Base-by-base conservation (phyloP, 345 rosid genomes). In the Sisymbrium altissimum region DNA sequence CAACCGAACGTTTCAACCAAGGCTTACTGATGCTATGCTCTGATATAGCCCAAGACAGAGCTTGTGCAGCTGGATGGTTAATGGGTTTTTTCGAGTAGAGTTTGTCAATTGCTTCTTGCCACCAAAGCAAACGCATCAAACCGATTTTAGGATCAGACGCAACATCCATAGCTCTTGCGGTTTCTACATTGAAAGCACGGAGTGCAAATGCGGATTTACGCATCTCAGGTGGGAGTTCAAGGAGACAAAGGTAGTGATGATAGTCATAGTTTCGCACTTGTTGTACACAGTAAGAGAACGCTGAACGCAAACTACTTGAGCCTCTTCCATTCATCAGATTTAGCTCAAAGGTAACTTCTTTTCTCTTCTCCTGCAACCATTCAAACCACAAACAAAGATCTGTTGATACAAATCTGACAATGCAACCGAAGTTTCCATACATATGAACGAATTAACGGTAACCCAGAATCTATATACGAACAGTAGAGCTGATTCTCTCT, bases 241-340 rank as follows among this genome's bases (percentile, higher is more conserved):
- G 96, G 43, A 94, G 96, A 85, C 98, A 94, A 68, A 94, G 95
- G 79, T 89, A 91, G 81, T 94, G 98, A 77, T 94, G 98, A 76
- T 91, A 91, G 83, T 94, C 98, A 83, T 91, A 91, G 71, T 73
- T 91, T 50, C 95, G 81, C 13, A 91, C 98, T 86, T 89, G 97
- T 68, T 88, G 86, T 40, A 91, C 95, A 72, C 98, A 91, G 73
- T 88, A 76, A 9, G 93, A 88, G 68, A 94, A 91, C 39, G 98
- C 96, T 23, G 90, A 79, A 1, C 90, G 84, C 68, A 91, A 79
- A 80, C 72, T 81, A 19, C 53, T 75, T 1, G 91, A 83, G 18
- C 84, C 82, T 83, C 87, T 80, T 82, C 85, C 81, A 38, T 75
- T 87, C 98, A 91, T 91, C 75, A 56, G 83, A 53, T 54, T 2